phyloP scores from a whole-genome alignment of 1,139 yeast species.

The Pneumocystis carinii region DNA sequence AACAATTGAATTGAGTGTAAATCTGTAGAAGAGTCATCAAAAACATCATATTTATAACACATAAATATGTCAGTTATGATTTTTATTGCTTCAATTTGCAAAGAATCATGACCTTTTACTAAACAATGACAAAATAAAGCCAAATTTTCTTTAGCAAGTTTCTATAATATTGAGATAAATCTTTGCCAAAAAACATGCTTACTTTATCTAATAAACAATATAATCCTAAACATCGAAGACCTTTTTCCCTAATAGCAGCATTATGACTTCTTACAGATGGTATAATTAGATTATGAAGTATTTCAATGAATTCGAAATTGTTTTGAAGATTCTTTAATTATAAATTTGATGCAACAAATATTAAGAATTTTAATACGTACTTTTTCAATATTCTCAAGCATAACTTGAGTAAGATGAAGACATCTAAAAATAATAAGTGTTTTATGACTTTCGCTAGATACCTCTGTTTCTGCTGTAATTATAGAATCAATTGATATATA shows the following conservation, averaged over 20 bases:
- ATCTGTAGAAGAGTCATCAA: slow-evolving; percentile 18
- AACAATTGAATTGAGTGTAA: slow-evolving; percentile 41
- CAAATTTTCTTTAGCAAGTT: slow-evolving; percentile 46
- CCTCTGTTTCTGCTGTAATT: slow-evolving; percentile 27
- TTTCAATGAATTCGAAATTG: slow-evolving; percentile 54
- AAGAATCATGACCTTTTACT: slow-evolving; percentile 43
- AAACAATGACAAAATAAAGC: slow-evolving; percentile 52
- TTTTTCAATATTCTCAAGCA: slow-evolving; percentile 52
- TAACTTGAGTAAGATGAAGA: slow-evolving; percentile 52
- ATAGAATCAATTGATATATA: slow-evolving; percentile 13
- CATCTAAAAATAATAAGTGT: slow-evolving; percentile 40
- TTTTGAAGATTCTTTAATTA: slow-evolving; percentile 33
- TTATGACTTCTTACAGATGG: slow-evolving; percentile 61
- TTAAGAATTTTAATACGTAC: slow-evolving; percentile 16
- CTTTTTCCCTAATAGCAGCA: slow-evolving; percentile 47
- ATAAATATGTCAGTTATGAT: slow-evolving; percentile 67
- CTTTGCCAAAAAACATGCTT: neutral
- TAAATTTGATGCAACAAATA: neutral
- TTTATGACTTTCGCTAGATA: slow-evolving; percentile 22
- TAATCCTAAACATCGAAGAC: slow-evolving; percentile 63
- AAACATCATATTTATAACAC: slow-evolving; percentile 54
- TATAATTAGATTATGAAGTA: slow-evolving; percentile 63
- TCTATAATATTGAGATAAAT: slow-evolving; percentile 19
- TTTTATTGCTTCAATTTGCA: slow-evolving; percentile 49
- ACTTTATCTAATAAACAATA: slow-evolving; percentile 51